Evolutionary conservation across 2,329 filamentous ascomycete genomes (phyloP).

Genomic region (Blastomyces silverae): DNA sequence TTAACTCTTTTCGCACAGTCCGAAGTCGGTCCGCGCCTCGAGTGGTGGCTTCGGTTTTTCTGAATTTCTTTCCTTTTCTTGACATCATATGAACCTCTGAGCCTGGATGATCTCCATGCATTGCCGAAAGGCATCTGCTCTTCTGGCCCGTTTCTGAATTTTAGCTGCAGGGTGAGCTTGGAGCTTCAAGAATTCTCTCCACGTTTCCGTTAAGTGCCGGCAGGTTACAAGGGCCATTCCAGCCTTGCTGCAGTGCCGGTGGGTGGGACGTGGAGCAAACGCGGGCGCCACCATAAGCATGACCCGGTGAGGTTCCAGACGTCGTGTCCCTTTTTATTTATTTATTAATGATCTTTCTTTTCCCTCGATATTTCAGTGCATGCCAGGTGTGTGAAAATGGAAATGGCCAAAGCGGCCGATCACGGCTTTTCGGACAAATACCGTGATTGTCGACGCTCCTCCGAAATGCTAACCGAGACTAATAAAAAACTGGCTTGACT

Average conservation of each 20-base stretch:
- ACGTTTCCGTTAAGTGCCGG: neutral
- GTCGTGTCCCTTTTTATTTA: neutral
- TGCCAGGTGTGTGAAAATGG: neutral
- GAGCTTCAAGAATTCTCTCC: neutral
- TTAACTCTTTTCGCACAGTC: neutral
- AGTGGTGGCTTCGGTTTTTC: neutral
- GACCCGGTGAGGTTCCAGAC: neutral
- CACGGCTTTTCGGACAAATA: neutral
- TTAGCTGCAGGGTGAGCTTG: slow-evolving; percentile 5
- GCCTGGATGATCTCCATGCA: slow-evolving; percentile 5
- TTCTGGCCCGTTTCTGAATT: slow-evolving; percentile 6
- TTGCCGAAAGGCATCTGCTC: neutral
- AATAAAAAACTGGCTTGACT: neutral
- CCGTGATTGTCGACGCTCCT: neutral
- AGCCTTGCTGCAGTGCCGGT: neutral
- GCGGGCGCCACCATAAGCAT: slow-evolving; percentile 1
- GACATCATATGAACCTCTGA: neutral
- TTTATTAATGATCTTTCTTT: neutral
- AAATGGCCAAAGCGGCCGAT: neutral
- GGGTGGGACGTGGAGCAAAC: neutral
- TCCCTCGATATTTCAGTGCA: neutral
- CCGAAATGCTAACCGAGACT: neutral
- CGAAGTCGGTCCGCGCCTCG: neutral
- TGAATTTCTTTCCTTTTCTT: neutral
- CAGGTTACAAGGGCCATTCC: neutral